Conservation (phyloP, 352 stramenopile species). For the Globisporangium cylindrosporum region DNA sequence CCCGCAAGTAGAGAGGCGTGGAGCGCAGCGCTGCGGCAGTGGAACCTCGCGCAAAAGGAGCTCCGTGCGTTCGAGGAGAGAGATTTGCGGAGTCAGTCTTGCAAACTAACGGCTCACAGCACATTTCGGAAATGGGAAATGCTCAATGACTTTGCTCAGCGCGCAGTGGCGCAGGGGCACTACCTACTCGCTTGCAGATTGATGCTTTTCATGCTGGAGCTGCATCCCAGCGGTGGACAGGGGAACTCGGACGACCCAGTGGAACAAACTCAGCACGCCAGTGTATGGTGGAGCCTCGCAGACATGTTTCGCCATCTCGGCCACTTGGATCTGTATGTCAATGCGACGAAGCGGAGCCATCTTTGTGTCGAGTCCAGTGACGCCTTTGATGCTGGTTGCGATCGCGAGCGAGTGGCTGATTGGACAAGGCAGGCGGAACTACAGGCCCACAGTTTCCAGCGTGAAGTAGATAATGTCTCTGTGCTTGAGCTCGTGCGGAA, state of each 20-base stretch:
- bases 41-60: constrained; percentile 43
- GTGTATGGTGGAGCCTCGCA: constrained; percentile 51
- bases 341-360: constrained; percentile 31
- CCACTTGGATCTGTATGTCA: constrained; percentile 47
- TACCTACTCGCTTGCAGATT: constrained; percentile 47
- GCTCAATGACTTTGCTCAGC: constrained; percentile 45
- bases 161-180: constrained; percentile 40
- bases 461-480: constrained; percentile 18
- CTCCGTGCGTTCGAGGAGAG: neutral
- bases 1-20: constrained; percentile 46
- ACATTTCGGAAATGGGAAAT: constrained; percentile 42
- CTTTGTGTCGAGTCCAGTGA: neutral
- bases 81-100: neutral
- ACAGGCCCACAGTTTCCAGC: constrained; percentile 12
- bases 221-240: constrained; percentile 4
- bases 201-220: constrained; percentile 48
- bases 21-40: constrained; percentile 50
- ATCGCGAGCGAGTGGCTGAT: neutral
- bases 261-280: constrained; percentile 17
- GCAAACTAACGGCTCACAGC: neutral
- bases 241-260: neutral
- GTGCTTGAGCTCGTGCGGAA: constrained; percentile 26
- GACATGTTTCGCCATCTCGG: constrained; percentile 65
- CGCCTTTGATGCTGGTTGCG: neutral
- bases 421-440: constrained; percentile 23